Evolutionary conservation across 345 rosid genomes (phyloP).

Genomic region (Linum tenue): DNA sequence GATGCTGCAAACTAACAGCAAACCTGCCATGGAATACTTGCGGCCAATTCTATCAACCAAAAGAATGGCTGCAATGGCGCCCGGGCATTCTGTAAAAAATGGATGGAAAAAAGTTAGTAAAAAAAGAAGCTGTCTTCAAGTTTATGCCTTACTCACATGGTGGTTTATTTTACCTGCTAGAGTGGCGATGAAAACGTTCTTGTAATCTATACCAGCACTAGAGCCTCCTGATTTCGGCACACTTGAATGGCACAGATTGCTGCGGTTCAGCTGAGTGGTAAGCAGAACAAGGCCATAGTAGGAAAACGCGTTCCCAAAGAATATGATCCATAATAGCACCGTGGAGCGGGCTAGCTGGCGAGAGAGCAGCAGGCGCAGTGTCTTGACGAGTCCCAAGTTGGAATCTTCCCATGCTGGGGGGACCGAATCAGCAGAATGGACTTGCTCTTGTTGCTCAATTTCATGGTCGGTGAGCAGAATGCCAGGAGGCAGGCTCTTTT

Average conservation of each 20-base stretch:
- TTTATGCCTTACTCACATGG: background rate
- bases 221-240: slow-evolving; percentile 22
- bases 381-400: slow-evolving; percentile 30
- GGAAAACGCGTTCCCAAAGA: slow-evolving; percentile 82
- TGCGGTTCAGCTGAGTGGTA: slow-evolving; percentile 72
- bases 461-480: slow-evolving; percentile 52
- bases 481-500: slow-evolving; percentile 52
- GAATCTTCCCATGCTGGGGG: slow-evolving; percentile 24
- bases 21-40: slow-evolving; percentile 64
- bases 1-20: slow-evolving; percentile 62
- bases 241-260: slow-evolving; percentile 25
- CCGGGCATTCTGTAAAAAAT: slow-evolving; percentile 62
- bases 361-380: slow-evolving; percentile 57
- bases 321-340: slow-evolving; percentile 70
- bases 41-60: slow-evolving; percentile 77
- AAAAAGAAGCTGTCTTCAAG: background rate
- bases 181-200: slow-evolving; percentile 67
- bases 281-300: slow-evolving; percentile 87
- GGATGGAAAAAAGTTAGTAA: background rate
- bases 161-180: slow-evolving; percentile 51
- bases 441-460: slow-evolving; percentile 28
- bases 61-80: slow-evolving; percentile 61
- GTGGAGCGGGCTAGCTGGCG: slow-evolving; percentile 58
- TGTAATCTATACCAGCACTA: slow-evolving; percentile 41
- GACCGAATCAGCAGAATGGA: background rate